Conservation (phyloP, 208 protist species). For the Dictyostelium gargantuum region DNA sequence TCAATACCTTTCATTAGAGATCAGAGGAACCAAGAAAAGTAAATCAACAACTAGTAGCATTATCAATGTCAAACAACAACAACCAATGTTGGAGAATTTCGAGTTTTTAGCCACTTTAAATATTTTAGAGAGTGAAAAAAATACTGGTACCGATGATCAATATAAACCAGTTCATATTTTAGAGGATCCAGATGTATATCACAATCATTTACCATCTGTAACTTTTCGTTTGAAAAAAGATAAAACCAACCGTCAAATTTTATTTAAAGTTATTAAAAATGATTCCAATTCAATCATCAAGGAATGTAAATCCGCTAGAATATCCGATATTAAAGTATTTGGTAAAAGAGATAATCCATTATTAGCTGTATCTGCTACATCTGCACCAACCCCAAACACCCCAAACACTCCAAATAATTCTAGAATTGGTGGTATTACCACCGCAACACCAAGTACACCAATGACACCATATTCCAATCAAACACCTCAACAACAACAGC, state of each 20-base stretch:
- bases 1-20: conserved; percentile 41
- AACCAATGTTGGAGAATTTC: conserved; percentile 20
- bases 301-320: conserved; percentile 24
- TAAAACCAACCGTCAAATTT: background rate
- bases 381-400: background rate
- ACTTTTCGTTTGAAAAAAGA: conserved; percentile 49
- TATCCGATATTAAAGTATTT: background rate
- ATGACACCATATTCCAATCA: background rate
- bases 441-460: background rate
- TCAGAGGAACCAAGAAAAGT: conserved; percentile 17
- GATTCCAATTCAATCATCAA: background rate
- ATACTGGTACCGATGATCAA: background rate
- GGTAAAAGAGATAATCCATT: conserved; percentile 30
- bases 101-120: conserved; percentile 57
- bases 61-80: background rate
- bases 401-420: background rate
- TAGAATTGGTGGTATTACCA: background rate
- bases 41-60: background rate
- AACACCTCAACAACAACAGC: background rate
- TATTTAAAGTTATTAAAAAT: conserved; percentile 39
- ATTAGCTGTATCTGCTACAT: background rate
- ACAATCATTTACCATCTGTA: background rate
- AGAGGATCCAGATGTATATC: conserved; percentile 18
- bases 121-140: conserved; percentile 31
- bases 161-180: conserved; percentile 60